Evolutionary conservation across 129 eudicot genomes (phyloP).

Genomic region (Daucus carota): DH1_v3.0 NC_030386.2:3708001-3708500

Average conservation of each 20-base stretch:
- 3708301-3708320: not conserved
- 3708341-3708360: not conserved
- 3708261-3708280: not conserved
- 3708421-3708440: not conserved
- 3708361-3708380: not conserved
- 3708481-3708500: not conserved
- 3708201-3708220: too few relatives aligned
- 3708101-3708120: not conserved
- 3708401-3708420: not conserved
- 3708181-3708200: too few relatives aligned
- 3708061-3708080: slow-evolving; percentile 1
- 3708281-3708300: not conserved
- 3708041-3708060: slow-evolving; percentile 4
- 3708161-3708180: not conserved
- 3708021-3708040: not conserved
- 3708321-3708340: not conserved
- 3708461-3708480: not conserved
- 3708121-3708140: not conserved
- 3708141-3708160: not conserved
- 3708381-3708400: too few relatives aligned
- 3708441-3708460: not conserved
- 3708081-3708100: not conserved
- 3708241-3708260: too few relatives aligned
- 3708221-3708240: too few relatives aligned
- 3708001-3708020: not conserved